Evolutionary conservation across 106 monocot genomes (phyloP).

Genomic region (Dendrobium catenatum): DNA sequence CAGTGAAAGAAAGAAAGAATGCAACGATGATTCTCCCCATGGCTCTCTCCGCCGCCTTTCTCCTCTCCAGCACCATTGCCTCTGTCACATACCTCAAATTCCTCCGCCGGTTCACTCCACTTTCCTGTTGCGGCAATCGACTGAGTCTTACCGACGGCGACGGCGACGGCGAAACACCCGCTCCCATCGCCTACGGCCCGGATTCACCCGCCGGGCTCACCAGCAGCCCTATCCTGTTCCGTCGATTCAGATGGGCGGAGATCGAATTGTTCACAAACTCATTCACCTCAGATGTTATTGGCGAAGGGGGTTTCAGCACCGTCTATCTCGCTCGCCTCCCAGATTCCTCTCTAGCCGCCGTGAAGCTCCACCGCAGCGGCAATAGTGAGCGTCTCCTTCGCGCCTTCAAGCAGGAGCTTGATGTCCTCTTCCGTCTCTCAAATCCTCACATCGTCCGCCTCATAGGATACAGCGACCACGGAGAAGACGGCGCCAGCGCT

Average conservation of each 20-base stretch:
- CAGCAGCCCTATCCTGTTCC: neutral
- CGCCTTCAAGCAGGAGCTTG: constrained; percentile 8
- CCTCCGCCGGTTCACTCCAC: constrained; percentile 5
- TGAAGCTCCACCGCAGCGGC: constrained; percentile 6
- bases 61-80: neutral
- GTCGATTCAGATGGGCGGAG: constrained; percentile 43
- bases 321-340: constrained; percentile 8
- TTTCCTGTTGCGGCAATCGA: neutral
- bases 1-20: neutral
- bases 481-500: constrained; percentile 14
- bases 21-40: neutral
- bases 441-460: constrained; percentile 6
- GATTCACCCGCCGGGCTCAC: neutral
- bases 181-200: constrained; percentile 12
- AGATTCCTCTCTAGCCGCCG: neutral
- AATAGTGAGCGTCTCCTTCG: constrained; percentile 8
- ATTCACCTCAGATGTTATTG: constrained; percentile 16
- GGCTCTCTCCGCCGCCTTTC: neutral
- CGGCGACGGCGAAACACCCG: neutral
- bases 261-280: constrained; percentile 31
- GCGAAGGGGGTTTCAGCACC: constrained; percentile 11
- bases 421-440: constrained; percentile 2
- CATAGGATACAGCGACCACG: neutral
- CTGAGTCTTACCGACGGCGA: neutral
- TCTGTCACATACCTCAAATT: neutral